These are phyloP conservation scores for Cytospora chrysosperma DNA, from an alignment of 2,329 filamentous ascomycete genomes.

Conservation along the genomic window DNA sequence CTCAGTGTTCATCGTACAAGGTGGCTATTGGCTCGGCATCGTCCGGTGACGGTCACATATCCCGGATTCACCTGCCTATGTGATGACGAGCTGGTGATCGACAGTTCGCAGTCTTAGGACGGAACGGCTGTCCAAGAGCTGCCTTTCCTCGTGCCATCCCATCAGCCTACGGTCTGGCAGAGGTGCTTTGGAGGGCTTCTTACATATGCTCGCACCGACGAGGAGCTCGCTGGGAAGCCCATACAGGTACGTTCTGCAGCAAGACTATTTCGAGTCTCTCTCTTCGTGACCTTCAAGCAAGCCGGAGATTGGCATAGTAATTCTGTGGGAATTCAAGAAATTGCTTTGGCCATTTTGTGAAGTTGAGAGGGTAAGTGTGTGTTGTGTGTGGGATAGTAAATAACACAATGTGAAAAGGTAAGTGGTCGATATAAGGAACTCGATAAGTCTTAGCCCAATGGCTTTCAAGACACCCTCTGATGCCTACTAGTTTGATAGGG, in stretches of 20 bases:
- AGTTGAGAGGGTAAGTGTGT: background rate
- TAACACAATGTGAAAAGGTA: background rate
- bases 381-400: too few relatives aligned
- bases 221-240: background rate
- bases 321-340: background rate
- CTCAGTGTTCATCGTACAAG: background rate
- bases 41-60: background rate
- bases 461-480: background rate
- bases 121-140: background rate
- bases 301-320: background rate
- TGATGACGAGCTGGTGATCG: background rate
- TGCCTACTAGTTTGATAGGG: background rate
- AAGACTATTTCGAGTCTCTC: background rate
- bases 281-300: background rate
- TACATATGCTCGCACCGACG: background rate
- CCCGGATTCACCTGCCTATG: background rate
- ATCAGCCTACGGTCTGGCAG: background rate
- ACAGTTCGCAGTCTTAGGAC: background rate
- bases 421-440: background rate
- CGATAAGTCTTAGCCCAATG: background rate
- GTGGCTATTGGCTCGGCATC: background rate
- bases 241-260: background rate
- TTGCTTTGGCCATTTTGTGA: background rate
- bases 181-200: background rate
- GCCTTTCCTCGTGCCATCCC: background rate